Evolutionary conservation across 805 yeast genomes (phyloP).

Genomic region (Candida railenensis): DNA sequence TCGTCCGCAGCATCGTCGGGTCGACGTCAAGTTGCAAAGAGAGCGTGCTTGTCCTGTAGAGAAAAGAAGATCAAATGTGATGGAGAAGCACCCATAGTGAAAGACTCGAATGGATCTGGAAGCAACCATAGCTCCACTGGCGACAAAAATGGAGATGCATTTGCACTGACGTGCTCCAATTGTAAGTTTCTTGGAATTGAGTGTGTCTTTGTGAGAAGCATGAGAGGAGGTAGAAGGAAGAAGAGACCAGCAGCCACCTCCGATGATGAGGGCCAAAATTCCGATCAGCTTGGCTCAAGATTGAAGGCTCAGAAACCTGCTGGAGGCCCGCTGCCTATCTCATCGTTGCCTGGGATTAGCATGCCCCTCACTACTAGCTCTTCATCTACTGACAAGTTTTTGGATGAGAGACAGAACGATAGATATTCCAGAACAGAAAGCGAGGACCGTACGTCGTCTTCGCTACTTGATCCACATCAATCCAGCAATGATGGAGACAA

Average conservation of each 20-base stretch:
- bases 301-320: neutral
- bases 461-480: neutral
- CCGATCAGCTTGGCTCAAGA: neutral
- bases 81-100: conserved; percentile 43
- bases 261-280: conserved; percentile 3
- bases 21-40: conserved; percentile 52
- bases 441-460: neutral
- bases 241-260: conserved; percentile 14
- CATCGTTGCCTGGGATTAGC: neutral
- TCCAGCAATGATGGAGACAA: neutral
- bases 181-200: conserved; percentile 44
- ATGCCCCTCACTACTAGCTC: neutral
- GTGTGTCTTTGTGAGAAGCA: conserved; percentile 57
- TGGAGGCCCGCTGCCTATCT: neutral
- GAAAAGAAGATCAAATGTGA: conserved; percentile 67
- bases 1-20: neutral
- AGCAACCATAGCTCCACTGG: conserved; percentile 4
- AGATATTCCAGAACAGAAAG: neutral
- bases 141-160: conserved; percentile 16
- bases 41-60: conserved; percentile 64
- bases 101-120: conserved; percentile 16
- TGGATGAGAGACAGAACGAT: neutral
- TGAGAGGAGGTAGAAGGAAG: conserved; percentile 56
- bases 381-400: neutral
- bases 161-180: conserved; percentile 41